A percentile compares a stretch with the other conserved stretches of the same genome.
Conservation (phyloP, 2,329 filamentous ascomycete genomes). For the Calonectria pauciramosa region DNA sequence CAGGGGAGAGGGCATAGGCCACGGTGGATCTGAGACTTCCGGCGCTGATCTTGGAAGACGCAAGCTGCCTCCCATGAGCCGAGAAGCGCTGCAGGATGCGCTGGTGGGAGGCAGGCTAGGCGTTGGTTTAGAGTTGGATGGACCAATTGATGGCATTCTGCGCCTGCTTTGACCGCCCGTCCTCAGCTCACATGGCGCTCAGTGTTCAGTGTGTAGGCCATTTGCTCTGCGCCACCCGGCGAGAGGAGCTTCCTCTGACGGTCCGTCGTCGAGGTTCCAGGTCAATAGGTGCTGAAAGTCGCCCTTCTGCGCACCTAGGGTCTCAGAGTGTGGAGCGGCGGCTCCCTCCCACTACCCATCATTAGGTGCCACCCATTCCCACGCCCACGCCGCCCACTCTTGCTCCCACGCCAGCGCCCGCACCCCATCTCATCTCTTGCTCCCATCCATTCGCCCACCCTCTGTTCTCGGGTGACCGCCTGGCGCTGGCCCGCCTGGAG, state of each 20-base stretch:
- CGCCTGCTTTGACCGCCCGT: neutral
- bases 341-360: constrained; percentile 12
- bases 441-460: neutral
- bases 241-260: constrained; percentile 15
- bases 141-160: neutral
- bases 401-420: constrained; percentile 31
- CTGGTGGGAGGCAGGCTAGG: neutral
- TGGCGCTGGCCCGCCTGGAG: constrained; percentile 33
- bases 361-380: neutral
- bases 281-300: neutral
- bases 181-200: constrained; percentile 22
- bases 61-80: neutral
- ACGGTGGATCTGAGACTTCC: constrained; percentile 19
- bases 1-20: constrained; percentile 5
- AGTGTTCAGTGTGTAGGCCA: constrained; percentile 23
- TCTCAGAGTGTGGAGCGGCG: neutral
- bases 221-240: constrained; percentile 16
- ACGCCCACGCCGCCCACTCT: neutral
- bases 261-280: neutral
- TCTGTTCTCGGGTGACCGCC: constrained; percentile 32
- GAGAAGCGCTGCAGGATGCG: neutral
- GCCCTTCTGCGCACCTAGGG: neutral
- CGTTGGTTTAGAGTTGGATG: constrained; percentile 9
- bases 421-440: constrained; percentile 26
- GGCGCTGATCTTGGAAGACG: neutral